Base-by-base conservation (phyloP, 768 basidiomycete species). In the Astraeus odoratus region DNA sequence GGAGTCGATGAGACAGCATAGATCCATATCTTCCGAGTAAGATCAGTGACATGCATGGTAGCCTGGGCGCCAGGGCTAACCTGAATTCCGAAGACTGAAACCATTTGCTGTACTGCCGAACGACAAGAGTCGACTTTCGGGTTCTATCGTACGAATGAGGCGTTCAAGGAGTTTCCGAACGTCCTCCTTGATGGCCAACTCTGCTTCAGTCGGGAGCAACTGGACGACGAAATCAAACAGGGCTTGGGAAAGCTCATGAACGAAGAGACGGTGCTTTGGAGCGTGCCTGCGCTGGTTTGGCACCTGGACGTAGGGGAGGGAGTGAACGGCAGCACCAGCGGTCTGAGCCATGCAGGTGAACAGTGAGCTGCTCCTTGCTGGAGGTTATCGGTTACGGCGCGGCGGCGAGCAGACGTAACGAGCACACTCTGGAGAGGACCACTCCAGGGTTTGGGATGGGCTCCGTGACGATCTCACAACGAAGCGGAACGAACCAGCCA, bases 51-150 rank as follows among this genome's bases (percentile, higher is more conserved):
- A 36, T 13, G 24, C 25, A 37, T 18, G 43, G 50, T 24, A 46
- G 46, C 15, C 39, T 40, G 22, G 19, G 33, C 43, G 45, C 49
- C 43, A 49, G 26, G 19, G 54, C 72, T 46, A 42, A 88, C 94
- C 94, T 50, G 92, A 95, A 70, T 97, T 96, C 54, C 92, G 78
- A 57, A 98, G 78, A 61, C 90, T 93, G 72, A 98, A 95, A 47
- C 94, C 93, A 59, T 97, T 98, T 9, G 93, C 94, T 29, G 91
- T 96, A 61, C 90, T 93, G 26, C 95, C 95, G 63, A 99, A 99
- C 46, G 92, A 91, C 55, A 95, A 67, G 55, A 99, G 70, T 43
- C 89, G 81, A 52, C 87, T 87, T 56, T 90, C 78, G 35, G 93
- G 94, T 63, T 94, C 89, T 67, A 99, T 89, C 36, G 89, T 93